Percentiles rank a stretch among this genome's conserved stretches.
Evolutionary conservation across 352 stramenopile species (phyloP).

Genomic region (Phytophthora sansomeana): DNA sequence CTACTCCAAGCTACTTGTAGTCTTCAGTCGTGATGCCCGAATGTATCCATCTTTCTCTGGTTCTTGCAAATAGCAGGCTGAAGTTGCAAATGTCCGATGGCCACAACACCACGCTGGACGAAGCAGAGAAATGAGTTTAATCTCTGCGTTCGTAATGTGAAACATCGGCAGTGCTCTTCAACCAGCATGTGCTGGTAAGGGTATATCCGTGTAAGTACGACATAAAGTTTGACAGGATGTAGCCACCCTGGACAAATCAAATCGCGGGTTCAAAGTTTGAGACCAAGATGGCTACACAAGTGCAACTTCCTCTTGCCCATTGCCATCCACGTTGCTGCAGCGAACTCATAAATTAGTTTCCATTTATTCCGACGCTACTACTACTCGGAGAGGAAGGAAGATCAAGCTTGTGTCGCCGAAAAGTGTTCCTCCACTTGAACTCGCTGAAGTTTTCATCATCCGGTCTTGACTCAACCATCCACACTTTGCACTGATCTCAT

Average conservation of each 20-base stretch:
- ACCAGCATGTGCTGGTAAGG: too few species aligned
- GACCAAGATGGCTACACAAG: constrained; percentile 18
- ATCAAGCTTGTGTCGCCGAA: not conserved
- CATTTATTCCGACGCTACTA: constrained; percentile 41
- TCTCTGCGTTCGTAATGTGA: constrained; percentile 6
- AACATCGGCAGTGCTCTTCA: too few species aligned
- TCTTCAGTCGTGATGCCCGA: too few species aligned
- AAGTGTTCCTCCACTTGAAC: constrained; percentile 21
- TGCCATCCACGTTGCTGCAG: constrained; percentile 14
- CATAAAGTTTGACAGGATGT: constrained; percentile 14
- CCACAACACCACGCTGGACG: too few species aligned
- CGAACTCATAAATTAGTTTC: constrained; percentile 54
- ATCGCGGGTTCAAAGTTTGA: not conserved
- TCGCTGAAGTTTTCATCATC: constrained; percentile 24
- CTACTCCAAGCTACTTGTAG: too few species aligned
- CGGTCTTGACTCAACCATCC: too few species aligned
- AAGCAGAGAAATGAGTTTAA: constrained; percentile 8
- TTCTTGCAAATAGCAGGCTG: too few species aligned
- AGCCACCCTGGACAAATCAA: constrained; percentile 22
- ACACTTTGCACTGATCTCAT: constrained; percentile 13
- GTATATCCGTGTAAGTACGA: not conserved
- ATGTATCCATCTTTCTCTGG: too few species aligned
- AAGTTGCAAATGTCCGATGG: too few species aligned
- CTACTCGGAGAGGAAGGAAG: constrained; percentile 9
- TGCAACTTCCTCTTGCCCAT: not conserved